Evolutionary conservation across 2,329 filamentous ascomycete species (phyloP).

Genomic region (Pseudogymnoascus sp.): DNA sequence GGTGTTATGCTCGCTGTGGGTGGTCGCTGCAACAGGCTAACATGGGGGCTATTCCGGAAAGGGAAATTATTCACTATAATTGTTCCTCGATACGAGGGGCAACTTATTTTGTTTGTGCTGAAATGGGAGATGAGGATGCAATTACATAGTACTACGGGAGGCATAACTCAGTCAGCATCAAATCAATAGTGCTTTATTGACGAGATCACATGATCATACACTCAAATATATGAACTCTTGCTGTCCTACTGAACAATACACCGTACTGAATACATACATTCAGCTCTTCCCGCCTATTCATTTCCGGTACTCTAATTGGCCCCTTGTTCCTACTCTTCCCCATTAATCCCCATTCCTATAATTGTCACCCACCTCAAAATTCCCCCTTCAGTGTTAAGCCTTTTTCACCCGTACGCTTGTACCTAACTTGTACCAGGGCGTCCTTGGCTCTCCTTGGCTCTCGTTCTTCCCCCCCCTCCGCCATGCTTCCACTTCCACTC

Average conservation of each 20-base stretch:
- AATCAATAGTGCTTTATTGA: too few relatives aligned
- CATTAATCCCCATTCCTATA: neutral
- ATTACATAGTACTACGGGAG: too few relatives aligned
- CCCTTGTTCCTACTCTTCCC: neutral
- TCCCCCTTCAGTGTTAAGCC: neutral
- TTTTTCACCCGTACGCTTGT: neutral
- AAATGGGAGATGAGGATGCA: neutral
- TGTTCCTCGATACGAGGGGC: neutral
- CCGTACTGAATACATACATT: neutral
- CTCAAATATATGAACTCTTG: too few relatives aligned
- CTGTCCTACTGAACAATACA: neutral
- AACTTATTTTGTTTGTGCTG: neutral
- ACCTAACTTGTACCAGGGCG: neutral
- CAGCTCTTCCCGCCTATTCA: too few relatives aligned
- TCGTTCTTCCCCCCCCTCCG: neutral
- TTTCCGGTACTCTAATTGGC: neutral
- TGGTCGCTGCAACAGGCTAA: neutral
- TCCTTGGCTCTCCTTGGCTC: neutral
- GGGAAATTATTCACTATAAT: neutral
- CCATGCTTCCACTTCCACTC: neutral
- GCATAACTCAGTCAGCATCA: too few relatives aligned
- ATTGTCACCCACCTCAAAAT: neutral
- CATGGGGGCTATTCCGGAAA: neutral
- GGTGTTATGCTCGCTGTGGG: neutral
- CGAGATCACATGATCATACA: conserved; percentile 1